Conservation (phyloP, 2,329 filamentous ascomycete species). For the Chalaropsis thielavioides region DNA sequence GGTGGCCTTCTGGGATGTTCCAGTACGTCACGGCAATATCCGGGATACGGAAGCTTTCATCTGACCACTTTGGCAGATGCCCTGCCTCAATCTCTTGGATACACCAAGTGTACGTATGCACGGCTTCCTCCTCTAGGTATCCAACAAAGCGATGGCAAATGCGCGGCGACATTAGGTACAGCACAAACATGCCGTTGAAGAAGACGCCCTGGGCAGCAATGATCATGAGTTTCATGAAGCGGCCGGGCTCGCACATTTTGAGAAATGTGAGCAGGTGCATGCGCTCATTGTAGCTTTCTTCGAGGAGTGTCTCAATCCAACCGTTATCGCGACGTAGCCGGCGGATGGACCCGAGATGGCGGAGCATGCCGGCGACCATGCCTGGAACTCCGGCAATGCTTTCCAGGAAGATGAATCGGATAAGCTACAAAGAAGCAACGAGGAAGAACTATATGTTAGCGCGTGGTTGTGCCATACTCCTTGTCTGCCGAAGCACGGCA, state of each 20-base stretch:
- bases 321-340: conserved; percentile 86
- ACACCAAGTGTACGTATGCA: conserved; percentile 84
- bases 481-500: not conserved
- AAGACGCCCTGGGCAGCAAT: conserved; percentile 88
- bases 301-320: conserved; percentile 85
- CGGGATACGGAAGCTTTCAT: conserved; percentile 56
- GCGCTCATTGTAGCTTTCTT: conserved; percentile 82
- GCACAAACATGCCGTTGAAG: conserved; percentile 85
- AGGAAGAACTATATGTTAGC: not conserved
- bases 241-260: conserved; percentile 61
- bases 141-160: conserved; percentile 93
- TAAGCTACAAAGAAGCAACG: conserved; percentile 33
- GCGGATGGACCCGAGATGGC: conserved; percentile 72
- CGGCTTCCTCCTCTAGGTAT: conserved; percentile 93
- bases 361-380: conserved; percentile 90
- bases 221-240: conserved; percentile 86
- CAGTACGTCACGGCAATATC: conserved; percentile 85
- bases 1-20: conserved; percentile 74
- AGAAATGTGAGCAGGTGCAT: conserved; percentile 92
- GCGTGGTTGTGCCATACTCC: not conserved
- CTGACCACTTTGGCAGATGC: conserved; percentile 66
- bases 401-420: conserved; percentile 84
- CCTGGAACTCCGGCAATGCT: conserved; percentile 89
- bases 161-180: conserved; percentile 72
- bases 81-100: conserved; percentile 77